These are phyloP conservation scores for Teunomyces tritomae DNA, from an alignment of 805 yeast genomes.

Conservation along the genomic window DNA sequence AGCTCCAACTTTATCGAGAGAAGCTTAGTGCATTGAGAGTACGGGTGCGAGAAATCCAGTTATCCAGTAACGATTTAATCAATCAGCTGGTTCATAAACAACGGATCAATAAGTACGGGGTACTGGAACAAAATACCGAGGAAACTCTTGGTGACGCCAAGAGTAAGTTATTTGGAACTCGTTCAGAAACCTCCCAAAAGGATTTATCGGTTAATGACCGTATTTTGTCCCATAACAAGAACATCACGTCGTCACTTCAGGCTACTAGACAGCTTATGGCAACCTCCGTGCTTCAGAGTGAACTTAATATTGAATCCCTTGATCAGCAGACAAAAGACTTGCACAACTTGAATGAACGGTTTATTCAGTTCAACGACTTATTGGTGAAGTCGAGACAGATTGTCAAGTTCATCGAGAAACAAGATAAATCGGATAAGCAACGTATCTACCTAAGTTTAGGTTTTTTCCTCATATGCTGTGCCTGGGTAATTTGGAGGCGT, in stretches of 20 bases:
- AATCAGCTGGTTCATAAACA: constrained; percentile 29
- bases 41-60: constrained; percentile 28
- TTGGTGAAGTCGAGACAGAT: constrained; percentile 43
- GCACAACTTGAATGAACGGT: constrained; percentile 38
- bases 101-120: constrained; percentile 24
- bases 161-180: constrained; percentile 22
- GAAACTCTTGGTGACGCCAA: not conserved
- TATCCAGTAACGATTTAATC: constrained; percentile 24
- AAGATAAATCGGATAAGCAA: constrained; percentile 47
- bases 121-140: not conserved
- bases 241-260: constrained; percentile 47
- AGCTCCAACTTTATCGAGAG: constrained; percentile 16
- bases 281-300: constrained; percentile 50
- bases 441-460: constrained; percentile 48
- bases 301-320: constrained; percentile 46
- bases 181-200: constrained; percentile 9
- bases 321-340: constrained; percentile 47
- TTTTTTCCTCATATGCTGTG: constrained; percentile 43
- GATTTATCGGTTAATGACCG: constrained; percentile 32
- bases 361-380: constrained; percentile 39
- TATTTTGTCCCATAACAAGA: constrained; percentile 44
- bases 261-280: constrained; percentile 47
- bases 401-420: constrained; percentile 51
- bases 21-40: constrained; percentile 20
- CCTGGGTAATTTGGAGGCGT: constrained; percentile 52